Conservation (phyloP, 768 basidiomycete genomes). For the Auricularia heimuer region DNA sequence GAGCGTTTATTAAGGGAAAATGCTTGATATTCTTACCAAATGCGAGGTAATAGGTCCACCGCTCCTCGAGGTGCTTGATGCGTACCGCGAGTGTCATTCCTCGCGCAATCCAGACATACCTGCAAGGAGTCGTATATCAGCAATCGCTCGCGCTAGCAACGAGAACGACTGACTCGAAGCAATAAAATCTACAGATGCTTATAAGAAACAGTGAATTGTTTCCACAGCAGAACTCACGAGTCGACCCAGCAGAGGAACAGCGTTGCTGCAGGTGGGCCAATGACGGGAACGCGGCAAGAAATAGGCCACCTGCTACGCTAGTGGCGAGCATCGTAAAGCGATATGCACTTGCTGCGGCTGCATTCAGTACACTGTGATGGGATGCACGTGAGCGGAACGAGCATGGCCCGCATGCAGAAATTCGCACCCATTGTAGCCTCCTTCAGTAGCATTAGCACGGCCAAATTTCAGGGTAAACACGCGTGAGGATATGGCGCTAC, state of each 20-base stretch:
- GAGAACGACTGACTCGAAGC: conserved; percentile 59
- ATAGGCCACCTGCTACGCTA: conserved; percentile 58
- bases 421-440: conserved; percentile 34
- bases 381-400: conserved; percentile 16
- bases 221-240: conserved; percentile 51
- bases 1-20: neutral
- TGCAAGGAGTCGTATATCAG: conserved; percentile 22
- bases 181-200: conserved; percentile 56
- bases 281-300: conserved; percentile 53
- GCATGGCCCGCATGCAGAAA: neutral
- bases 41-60: conserved; percentile 82
- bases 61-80: conserved; percentile 70
- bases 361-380: conserved; percentile 51
- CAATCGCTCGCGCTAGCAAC: neutral
- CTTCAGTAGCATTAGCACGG: conserved; percentile 37
- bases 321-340: conserved; percentile 74
- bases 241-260: conserved; percentile 80
- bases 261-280: conserved; percentile 54
- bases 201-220: too few species aligned
- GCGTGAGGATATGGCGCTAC: conserved; percentile 62
- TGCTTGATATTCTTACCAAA: conserved; percentile 43
- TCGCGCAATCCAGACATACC: conserved; percentile 71
- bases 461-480: conserved; percentile 67
- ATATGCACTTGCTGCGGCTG: conserved; percentile 73
- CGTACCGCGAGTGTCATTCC: conserved; percentile 59